phyloP scores from a whole-genome alignment of 192 early-diverging fungal species.

The Haplosporangium gracile region DNA sequence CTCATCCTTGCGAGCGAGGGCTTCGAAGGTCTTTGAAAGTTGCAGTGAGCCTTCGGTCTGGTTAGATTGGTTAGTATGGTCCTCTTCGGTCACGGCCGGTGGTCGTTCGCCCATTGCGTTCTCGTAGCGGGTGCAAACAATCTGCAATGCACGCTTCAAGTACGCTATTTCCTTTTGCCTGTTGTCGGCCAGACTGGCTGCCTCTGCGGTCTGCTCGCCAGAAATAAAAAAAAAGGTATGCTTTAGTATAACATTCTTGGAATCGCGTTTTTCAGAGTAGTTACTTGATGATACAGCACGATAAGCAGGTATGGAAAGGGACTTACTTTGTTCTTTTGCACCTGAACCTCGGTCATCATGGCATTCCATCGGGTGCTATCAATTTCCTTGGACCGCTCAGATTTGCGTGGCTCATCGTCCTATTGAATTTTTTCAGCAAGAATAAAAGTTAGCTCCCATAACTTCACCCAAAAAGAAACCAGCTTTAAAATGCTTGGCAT shows the following conservation, averaged over 20 bases:
- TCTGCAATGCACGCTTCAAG: constrained; percentile 46
- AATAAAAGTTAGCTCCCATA: not conserved
- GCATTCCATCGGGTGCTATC: constrained; percentile 53
- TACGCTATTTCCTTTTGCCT: constrained; percentile 50
- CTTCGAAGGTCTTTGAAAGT: constrained; percentile 52
- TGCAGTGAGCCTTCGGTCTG: constrained; percentile 47
- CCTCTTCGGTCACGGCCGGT: constrained; percentile 43
- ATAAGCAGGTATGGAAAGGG: not conserved
- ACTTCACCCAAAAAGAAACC: not conserved
- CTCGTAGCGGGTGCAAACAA: constrained; percentile 54
- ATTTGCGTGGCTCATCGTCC: constrained; percentile 53
- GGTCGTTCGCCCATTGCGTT: constrained; percentile 46
- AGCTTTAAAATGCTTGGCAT: not conserved
- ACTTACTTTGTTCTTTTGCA: constrained; percentile 50
- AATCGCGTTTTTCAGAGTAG: too few species aligned
- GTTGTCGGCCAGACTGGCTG: constrained; percentile 34
- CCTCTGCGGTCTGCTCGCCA: constrained; percentile 34
- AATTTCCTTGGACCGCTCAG: constrained; percentile 52
- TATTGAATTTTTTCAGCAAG: not conserved
- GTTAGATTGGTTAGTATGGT: constrained; percentile 36
- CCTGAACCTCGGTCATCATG: constrained; percentile 50
- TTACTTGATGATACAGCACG: not conserved
- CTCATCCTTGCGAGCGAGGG: constrained; percentile 52
- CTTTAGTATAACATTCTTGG: not conserved
- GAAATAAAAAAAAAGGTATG: not conserved